Evolutionary conservation across 345 rosid genomes (phyloP).

Genomic region (Eucalyptus paniculata): DNA sequence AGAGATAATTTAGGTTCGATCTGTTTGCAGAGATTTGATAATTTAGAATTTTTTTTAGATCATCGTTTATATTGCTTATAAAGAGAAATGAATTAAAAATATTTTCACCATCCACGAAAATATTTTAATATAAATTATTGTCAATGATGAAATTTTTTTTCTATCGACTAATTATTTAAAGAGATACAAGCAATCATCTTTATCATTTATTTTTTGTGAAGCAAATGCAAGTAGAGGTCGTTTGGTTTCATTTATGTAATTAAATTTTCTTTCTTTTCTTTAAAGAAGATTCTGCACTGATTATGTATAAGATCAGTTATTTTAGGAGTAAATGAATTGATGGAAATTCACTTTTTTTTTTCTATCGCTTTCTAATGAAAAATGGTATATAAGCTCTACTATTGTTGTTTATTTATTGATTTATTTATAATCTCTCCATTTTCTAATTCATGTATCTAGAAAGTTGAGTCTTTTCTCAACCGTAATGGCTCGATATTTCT

Average conservation of each 20-base stretch:
- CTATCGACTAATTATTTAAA: no score
- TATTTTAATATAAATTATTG: no score
- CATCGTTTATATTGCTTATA: no score
- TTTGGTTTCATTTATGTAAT: background rate
- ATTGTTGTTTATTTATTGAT: background rate
- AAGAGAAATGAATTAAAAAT: no score
- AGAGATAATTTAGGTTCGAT: background rate
- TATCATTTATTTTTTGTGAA: background rate
- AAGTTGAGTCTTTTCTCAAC: background rate
- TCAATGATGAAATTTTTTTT: background rate
- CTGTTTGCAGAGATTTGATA: no score
- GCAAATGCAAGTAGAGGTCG: accelerated
- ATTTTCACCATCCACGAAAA: no score
- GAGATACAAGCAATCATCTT: background rate
- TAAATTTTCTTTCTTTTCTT: background rate
- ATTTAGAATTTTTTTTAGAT: no score
- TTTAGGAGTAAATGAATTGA: background rate
- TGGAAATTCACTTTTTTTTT: background rate
- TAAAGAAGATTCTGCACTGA: background rate
- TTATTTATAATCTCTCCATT: background rate
- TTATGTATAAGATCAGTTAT: background rate
- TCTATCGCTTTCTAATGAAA: background rate
- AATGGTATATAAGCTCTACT: background rate
- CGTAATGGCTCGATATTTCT: background rate
- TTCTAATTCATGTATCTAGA: background rate